Evolutionary conservation across 2,329 filamentous ascomycete species (phyloP), one percentile per base, ranked within the genome.

Genomic region (Ceratocystis diversiconidia): DNA sequence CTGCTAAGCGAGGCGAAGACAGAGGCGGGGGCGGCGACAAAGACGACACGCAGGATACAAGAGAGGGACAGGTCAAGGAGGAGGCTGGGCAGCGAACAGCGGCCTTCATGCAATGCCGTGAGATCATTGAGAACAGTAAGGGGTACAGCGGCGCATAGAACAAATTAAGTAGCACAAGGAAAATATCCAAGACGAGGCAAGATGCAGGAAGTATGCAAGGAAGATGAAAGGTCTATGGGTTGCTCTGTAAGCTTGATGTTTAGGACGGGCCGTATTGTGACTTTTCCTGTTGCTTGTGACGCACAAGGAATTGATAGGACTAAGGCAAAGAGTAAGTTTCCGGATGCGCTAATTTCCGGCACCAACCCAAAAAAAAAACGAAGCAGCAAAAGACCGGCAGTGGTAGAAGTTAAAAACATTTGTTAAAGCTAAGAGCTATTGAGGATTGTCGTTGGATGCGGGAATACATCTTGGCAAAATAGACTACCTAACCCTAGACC

Each of bases 11-110:
- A 60, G n/a, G 41, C 32, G 64, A 17, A n/a, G 61, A 63, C 25
- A 50, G 22, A 32, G 25, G 8, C 17, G 22, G 46, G n/a, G 22
- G 64, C 19, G 48, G 59, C 41, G 52, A 3, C 7, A 55, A 41
- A 25, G 36, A 32, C 22, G 61, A 8, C 48, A 64, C 64, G 59
- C 68, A 69, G 52, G 63, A 57, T 52, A 46, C 48, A 59, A 46
- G 61, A 52, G 50, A 32, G 61, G 52, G 64, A 15, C 28, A 63
- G 63, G 59, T 63, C 59, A 85, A 77, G 43, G 25, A 28, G 32
- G 44, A 41, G 57, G 63, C 64, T 46, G 64, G n/a, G 66, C 57
- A 60, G 52, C 50, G 59, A 57, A 61, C 63, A 62, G 64, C 63
- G 65, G 68, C 68, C 69, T 66, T 55, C 63, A 68, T 69, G 68